Evolutionary conservation across 23 red algal genomes (phyloP).

Genomic region (Chondrus crispus): DNA sequence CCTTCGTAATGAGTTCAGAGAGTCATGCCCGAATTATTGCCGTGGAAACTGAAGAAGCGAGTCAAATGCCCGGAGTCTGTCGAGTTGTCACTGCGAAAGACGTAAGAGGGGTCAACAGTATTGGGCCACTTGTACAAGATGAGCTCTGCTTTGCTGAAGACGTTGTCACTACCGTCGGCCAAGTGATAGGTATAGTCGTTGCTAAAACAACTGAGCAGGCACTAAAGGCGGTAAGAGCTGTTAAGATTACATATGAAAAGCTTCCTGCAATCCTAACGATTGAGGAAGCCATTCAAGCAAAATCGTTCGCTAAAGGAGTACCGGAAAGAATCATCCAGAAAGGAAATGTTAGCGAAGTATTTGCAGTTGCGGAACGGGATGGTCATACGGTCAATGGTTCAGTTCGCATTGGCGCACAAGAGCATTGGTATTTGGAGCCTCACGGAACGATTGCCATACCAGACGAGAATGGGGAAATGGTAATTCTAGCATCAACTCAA

Average conservation of each 20-base stretch:
- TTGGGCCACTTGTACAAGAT: slow-evolving; percentile 47
- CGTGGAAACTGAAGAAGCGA: slow-evolving; percentile 22
- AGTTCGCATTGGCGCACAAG: slow-evolving; percentile 85
- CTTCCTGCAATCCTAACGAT: slow-evolving; percentile 66
- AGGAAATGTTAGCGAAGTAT: slow-evolving; percentile 20
- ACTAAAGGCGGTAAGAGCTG: slow-evolving; percentile 27
- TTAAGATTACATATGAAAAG: slow-evolving; percentile 58
- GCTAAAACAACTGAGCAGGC: slow-evolving; percentile 64
- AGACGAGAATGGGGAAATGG: slow-evolving; percentile 67
- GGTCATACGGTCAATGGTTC: slow-evolving; percentile 13
- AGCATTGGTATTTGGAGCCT: slow-evolving; percentile 88
- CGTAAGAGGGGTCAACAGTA: slow-evolving; percentile 62
- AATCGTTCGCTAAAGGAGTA: slow-evolving; percentile 23
- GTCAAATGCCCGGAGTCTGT: slow-evolving; percentile 37
- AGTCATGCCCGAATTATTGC: slow-evolving; percentile 53
- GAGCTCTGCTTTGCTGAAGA: slow-evolving; percentile 68
- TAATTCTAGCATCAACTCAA: slow-evolving; percentile 62
- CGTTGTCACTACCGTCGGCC: slow-evolving; percentile 68
- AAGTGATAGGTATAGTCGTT: slow-evolving; percentile 67
- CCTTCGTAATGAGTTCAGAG: slow-evolving; percentile 60
- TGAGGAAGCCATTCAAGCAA: slow-evolving; percentile 62
- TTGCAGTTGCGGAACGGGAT: not conserved
- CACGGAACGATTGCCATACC: slow-evolving; percentile 73
- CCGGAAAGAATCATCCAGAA: slow-evolving; percentile 33
- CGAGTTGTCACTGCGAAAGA: slow-evolving; percentile 54